Evolutionary conservation across 2,329 filamentous ascomycete genomes (phyloP), one percentile per base, ranked within the genome.

Genomic region (Neofusicoccum umdonicola): DNA sequence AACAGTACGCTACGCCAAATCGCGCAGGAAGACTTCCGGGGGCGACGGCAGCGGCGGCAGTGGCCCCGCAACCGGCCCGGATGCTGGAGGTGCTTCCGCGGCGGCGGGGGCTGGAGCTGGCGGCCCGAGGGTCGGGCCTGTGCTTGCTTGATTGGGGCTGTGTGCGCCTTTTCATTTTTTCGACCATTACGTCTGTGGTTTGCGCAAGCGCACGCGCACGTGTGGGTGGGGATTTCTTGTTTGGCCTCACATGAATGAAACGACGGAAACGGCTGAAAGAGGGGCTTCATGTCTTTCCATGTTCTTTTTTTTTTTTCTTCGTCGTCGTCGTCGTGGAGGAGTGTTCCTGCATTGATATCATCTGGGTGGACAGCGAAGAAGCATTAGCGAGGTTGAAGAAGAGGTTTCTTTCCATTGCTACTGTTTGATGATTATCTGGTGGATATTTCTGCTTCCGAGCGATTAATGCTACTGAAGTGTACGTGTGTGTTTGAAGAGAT

Each of bases 1-100:
- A 47, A 50, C 17, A 60, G 56, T 60, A 27, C 56, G 56, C 31
- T 60, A 60, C 31, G 56, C 56, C 41, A 60, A 60, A 47, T n/a
- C 41, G 7, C 56, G 56, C 31, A 60, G 56, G 22, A 60, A 60
- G 42, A 15, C 41, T 9, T 13, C 13, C 37, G 13, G 13, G 6
- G 13, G 13, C 37, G 11, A 39, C 9, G 13, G 41, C 19, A 35
- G 31, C 27, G 15, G 15, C 27, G 34, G 42, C 17, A 34, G 17
- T 9, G 56, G 56, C 1, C 41, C 56, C 8, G 56, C 56, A 13
- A 37, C 56, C 11, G 56, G 54, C 27, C 41, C 54, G 8, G 31
- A 45, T 34, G 22, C 54, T 31, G 42, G 42, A 6, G 39, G 54
- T 13, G 35, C 27, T 1, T 31, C 27, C 27, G 51, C 31, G 19